phyloP scores from a whole-genome alignment of 106 monocot genomes.

The Chionographis japonica region DNA sequence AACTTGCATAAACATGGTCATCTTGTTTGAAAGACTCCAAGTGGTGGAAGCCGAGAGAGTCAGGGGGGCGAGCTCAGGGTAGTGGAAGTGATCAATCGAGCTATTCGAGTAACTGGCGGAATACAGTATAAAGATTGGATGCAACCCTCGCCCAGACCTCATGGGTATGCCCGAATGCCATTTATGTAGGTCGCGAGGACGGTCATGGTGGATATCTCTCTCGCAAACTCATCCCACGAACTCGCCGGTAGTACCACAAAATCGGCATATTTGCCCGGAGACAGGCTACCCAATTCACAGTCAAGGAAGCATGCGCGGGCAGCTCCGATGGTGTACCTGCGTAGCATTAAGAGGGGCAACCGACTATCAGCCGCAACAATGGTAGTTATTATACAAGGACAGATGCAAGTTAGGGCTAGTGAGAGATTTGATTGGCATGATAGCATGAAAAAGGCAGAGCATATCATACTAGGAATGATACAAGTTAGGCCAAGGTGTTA shows the following conservation, averaged over 20 bases:
- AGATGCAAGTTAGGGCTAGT: too few species aligned
- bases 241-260: conserved; percentile 45
- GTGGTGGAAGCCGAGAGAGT: too few species aligned
- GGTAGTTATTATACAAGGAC: neutral
- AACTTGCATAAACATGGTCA: too few species aligned
- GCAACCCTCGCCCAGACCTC: neutral
- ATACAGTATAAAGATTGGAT: too few species aligned
- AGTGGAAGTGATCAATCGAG: too few species aligned
- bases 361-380: neutral
- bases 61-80: too few species aligned
- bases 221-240: conserved; percentile 46
- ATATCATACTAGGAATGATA: too few species aligned
- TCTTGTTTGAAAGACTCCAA: too few species aligned
- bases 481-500: too few species aligned
- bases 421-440: too few species aligned
- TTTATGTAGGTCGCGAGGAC: conserved; percentile 49
- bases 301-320: conserved; percentile 58
- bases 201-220: conserved; percentile 6
- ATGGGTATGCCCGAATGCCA: conserved; percentile 57
- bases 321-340: conserved; percentile 56
- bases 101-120: too few species aligned
- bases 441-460: too few species aligned
- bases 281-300: conserved; percentile 51
- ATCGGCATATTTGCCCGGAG: conserved; percentile 57
- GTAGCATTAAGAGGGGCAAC: neutral